Evolutionary conservation across 768 basidiomycete genomes (phyloP).

Genomic region (Boletus fagicola): DNA sequence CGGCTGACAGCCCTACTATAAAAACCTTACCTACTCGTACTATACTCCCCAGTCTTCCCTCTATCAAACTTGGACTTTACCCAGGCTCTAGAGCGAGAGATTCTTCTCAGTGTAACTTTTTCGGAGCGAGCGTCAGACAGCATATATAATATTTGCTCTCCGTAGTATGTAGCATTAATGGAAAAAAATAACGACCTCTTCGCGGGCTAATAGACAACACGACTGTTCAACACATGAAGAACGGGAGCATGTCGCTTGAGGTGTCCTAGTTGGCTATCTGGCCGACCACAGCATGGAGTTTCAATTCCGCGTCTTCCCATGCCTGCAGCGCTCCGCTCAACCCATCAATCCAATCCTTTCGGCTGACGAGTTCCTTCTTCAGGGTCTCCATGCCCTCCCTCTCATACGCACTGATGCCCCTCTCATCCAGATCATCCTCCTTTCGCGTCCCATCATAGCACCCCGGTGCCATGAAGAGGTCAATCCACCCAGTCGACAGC

Average conservation of each 20-base stretch:
- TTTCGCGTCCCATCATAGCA: slow-evolving; percentile 23
- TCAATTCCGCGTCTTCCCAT: slow-evolving; percentile 21
- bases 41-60: no score
- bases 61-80: no score
- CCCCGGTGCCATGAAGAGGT: slow-evolving; percentile 16
- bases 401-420: slow-evolving; percentile 10
- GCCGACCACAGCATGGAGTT: not conserved
- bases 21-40: no score
- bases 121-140: no score
- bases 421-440: slow-evolving; percentile 8
- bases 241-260: not conserved
- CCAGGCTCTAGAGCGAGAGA: no score
- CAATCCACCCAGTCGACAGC: slow-evolving; percentile 18
- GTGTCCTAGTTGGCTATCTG: not conserved
- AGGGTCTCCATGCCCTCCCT: slow-evolving; percentile 18
- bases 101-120: no score
- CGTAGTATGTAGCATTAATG: no score
- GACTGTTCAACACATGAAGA: no score
- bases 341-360: slow-evolving; percentile 17
- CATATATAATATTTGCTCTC: no score
- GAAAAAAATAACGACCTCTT: no score
- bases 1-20: no score
- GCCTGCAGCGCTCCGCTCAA: slow-evolving; percentile 1
- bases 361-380: slow-evolving; percentile 9
- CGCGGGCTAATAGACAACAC: no score